Conservation (phyloP, 176 grass and related monocot genomes). For the Eragrostis nindensis region DNA sequence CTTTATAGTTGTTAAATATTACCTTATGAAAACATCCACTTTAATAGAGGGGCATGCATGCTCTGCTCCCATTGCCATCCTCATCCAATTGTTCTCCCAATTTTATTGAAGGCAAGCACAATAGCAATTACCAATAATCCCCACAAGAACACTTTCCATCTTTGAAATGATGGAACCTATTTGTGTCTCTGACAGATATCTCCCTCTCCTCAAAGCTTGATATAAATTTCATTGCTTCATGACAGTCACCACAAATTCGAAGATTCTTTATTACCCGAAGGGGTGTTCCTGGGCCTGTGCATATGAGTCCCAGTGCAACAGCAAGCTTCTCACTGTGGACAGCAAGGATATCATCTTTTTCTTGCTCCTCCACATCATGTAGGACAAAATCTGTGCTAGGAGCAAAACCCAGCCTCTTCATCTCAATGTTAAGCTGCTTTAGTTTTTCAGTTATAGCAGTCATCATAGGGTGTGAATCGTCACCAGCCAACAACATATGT, state of each 20-base stretch:
- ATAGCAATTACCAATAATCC: constrained; percentile 63
- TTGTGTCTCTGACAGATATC: constrained; percentile 74
- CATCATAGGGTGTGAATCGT: constrained; percentile 70
- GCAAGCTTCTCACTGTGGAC: constrained; percentile 85
- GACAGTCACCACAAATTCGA: constrained; percentile 71
- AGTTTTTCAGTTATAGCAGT: constrained; percentile 56
- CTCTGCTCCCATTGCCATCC: background rate
- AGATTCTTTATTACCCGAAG: constrained; percentile 82
- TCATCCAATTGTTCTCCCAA: constrained; percentile 14
- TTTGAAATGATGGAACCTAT: constrained; percentile 73
- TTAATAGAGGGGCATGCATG: background rate
- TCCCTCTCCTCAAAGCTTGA: constrained; percentile 62
- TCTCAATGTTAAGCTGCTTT: constrained; percentile 60
- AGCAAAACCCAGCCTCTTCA: constrained; percentile 67
- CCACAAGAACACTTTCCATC: constrained; percentile 69
- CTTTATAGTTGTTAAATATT: background rate
- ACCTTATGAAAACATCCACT: constrained; percentile 7
- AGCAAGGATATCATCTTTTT: constrained; percentile 75
- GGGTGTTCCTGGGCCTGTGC: constrained; percentile 52
- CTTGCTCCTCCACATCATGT: constrained; percentile 85
- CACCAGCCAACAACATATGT: constrained; percentile 75
- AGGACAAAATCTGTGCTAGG: constrained; percentile 73
- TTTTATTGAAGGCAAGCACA: constrained; percentile 1
- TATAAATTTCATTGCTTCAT: constrained; percentile 73
- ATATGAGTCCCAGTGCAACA: constrained; percentile 66